Evolutionary conservation across 2,329 filamentous ascomycete species (phyloP).

Genomic region (Beauveria sp.): DNA sequence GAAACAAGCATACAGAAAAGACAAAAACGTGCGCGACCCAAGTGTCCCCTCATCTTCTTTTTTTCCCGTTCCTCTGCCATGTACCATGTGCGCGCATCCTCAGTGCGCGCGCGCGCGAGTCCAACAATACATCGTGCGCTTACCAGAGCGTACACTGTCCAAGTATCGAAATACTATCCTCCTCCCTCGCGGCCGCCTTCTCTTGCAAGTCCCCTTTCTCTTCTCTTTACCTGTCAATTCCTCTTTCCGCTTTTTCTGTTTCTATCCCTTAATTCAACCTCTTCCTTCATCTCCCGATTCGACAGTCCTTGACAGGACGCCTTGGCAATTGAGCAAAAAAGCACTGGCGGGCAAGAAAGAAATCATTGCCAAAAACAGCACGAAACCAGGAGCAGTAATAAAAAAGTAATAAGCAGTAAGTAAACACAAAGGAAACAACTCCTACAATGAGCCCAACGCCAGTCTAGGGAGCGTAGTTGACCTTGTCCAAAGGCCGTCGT

Average conservation of each 20-base stretch:
- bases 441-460: slow-evolving; percentile 11
- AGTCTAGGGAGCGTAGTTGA: slow-evolving; percentile 12
- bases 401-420: neutral
- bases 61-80: neutral
- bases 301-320: neutral
- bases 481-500: slow-evolving; percentile 22
- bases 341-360: neutral
- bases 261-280: neutral
- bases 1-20: neutral
- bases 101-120: neutral
- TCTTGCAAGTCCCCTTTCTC: neutral
- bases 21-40: neutral
- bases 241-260: neutral
- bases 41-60: neutral
- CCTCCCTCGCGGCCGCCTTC: neutral
- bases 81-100: neutral
- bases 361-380: neutral
- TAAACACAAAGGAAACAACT: neutral
- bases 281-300: neutral
- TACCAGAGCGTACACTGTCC: slow-evolving; percentile 1
- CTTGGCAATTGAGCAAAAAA: neutral
- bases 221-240: neutral
- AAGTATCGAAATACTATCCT: neutral
- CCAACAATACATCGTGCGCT: neutral
- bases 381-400: slow-evolving; percentile 8